A percentile compares a stretch with the other conserved stretches of the same genome.
Conservation (phyloP, 345 rosid genomes). For the Rubroshorea leprosula region DNA sequence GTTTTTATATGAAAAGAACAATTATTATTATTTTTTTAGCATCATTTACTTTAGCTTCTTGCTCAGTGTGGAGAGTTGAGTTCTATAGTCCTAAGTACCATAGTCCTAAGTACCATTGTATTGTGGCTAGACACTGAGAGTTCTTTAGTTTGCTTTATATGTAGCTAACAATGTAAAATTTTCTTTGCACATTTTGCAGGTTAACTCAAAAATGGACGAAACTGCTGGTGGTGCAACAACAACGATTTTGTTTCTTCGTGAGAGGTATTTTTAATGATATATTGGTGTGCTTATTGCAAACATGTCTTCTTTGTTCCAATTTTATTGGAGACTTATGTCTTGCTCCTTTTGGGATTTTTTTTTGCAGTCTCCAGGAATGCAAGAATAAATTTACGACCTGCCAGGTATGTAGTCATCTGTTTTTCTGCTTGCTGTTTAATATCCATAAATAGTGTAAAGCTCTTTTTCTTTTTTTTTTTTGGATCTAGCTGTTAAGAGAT, state of each 20-base stretch:
- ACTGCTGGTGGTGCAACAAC: constrained; percentile 74
- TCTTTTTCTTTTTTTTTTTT: background rate
- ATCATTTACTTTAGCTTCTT: background rate
- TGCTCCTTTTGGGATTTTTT: constrained; percentile 13
- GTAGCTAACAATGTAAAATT: too few relatives aligned
- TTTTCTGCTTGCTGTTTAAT: background rate
- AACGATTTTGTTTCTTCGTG: constrained; percentile 84
- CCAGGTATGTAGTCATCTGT: constrained; percentile 49
- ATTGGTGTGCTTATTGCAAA: background rate
- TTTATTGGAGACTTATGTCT: constrained; percentile 3
- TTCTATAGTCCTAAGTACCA: background rate
- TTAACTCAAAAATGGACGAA: constrained; percentile 59
- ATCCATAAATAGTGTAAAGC: background rate
- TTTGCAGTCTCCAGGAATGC: constrained; percentile 75
- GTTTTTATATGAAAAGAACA: too few relatives aligned
- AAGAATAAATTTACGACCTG: constrained; percentile 63
- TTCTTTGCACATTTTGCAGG: constrained; percentile 29
- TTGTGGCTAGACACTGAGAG: too few relatives aligned
- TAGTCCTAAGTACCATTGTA: too few relatives aligned
- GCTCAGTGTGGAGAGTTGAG: background rate
- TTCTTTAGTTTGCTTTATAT: too few relatives aligned
- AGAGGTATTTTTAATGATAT: constrained; percentile 46
- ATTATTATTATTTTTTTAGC: background rate
- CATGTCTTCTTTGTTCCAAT: background rate
- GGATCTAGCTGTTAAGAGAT: too few relatives aligned